Base-by-base conservation (phyloP, 2,329 filamentous ascomycete genomes). In the Cercospora berteroae region DNA sequence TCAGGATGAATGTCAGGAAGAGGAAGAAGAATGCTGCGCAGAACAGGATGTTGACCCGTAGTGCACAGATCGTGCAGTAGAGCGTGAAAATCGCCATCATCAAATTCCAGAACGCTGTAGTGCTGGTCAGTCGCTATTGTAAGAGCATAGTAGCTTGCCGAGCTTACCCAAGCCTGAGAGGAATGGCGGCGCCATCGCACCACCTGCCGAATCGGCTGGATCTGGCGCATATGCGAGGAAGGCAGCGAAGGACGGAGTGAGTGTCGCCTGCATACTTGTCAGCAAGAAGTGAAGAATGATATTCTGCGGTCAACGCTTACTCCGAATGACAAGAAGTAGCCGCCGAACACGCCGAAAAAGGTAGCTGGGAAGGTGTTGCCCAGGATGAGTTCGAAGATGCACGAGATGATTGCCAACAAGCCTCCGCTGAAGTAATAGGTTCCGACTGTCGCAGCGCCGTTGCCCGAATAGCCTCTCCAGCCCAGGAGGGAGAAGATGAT, bases 361-460 rank as follows among this genome's bases (percentile, higher is more conserved):
- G 67, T 60, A n/a, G 63, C 66, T 10, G 74, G 69, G 50, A 75
- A 74, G 5, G 74, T 76, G 31, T 79, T 79, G 56, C 77, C 77
- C 23, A 79, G 68, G 52, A 79, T 70, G 64, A 78, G 78, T 60
- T 79, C 76, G 33, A 78, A 71, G 36, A 79, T 70, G 29, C 71
- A 69, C 10, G 75, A 73, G 59, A 79, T 64, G 18, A 77, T 67
- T 67, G 78, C 74, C 16, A 79, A 71, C 5, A 78, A 67, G 50
- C 77, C 78, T 60, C 77, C 77, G 59, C 77, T 76, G 67, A 78
- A 78, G 67, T 74, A 78, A 71, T 75, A 77, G 36, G 74, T 73
- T 29, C 75, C 77, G 25, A 72, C 68, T 12, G 68, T 70, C n/a
- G 72, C 72, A 10, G 68, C 70, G 25, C 69, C 71, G 27, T 63